phyloP scores from a whole-genome alignment of 768 basidiomycete genomes.

The Cubamyces lactineus region DNA sequence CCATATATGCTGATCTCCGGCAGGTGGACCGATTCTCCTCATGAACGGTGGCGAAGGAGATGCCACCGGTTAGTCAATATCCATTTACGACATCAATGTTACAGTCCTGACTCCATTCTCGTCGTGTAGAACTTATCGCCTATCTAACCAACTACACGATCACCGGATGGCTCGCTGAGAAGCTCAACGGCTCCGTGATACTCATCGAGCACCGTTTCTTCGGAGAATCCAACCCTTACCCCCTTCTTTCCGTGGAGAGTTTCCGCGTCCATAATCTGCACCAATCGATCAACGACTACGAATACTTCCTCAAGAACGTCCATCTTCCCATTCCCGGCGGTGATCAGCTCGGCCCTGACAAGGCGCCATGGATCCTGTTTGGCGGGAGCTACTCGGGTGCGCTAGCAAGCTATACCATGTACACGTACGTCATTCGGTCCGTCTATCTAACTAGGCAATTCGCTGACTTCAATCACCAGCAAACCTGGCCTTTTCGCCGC shows the following conservation, averaged over 20 bases:
- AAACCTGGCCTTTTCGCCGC: slow-evolving; percentile 63
- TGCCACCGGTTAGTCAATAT: slow-evolving; percentile 34
- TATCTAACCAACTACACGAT: slow-evolving; percentile 69
- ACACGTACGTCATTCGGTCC: slow-evolving; percentile 48
- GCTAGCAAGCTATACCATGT: slow-evolving; percentile 69
- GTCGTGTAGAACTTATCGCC: slow-evolving; percentile 34
- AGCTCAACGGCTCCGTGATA: slow-evolving; percentile 63
- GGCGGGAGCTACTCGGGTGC: slow-evolving; percentile 51
- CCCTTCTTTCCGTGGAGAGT: slow-evolving; percentile 60
- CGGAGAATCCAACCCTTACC: slow-evolving; percentile 69
- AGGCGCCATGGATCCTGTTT: slow-evolving; percentile 46
- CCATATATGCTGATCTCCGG: neutral
- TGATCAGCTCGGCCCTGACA: slow-evolving; percentile 56
- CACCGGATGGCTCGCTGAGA: slow-evolving; percentile 66
- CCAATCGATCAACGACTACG: slow-evolving; percentile 75
- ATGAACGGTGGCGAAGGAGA: slow-evolving; percentile 69
- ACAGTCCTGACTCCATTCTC: neutral
- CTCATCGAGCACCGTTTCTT: slow-evolving; percentile 77
- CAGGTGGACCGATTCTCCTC: slow-evolving; percentile 61
- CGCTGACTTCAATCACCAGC: slow-evolving; percentile 37
- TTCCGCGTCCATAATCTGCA: slow-evolving; percentile 66
- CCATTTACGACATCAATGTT: slow-evolving; percentile 34
- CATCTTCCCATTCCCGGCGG: slow-evolving; percentile 70
- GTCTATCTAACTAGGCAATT: too few species aligned
- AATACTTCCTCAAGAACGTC: slow-evolving; percentile 68